These are phyloP conservation scores for Prorocentrum cordatum DNA, from an alignment of 169 alveolate genomes.

Conservation along the genomic window DNA sequence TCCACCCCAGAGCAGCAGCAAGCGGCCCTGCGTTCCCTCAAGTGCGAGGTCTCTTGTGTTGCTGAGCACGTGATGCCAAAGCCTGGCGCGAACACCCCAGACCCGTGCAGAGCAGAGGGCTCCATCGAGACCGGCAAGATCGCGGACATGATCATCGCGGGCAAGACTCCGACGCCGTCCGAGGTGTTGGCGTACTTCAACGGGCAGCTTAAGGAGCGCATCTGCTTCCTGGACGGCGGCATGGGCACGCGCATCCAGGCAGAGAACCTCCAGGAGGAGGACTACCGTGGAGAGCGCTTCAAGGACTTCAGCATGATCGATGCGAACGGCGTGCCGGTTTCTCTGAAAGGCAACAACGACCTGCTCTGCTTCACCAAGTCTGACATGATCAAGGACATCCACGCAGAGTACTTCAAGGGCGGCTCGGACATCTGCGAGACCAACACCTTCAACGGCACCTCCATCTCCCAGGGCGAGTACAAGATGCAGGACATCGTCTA, in stretches of 20 bases:
- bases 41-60: constrained; percentile 35
- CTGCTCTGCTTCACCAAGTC: constrained; percentile 15
- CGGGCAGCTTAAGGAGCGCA: constrained; percentile 22
- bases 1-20: no score
- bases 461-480: constrained; percentile 46
- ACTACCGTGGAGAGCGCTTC: constrained; percentile 41
- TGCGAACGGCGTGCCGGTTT: constrained; percentile 33
- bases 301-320: constrained; percentile 45
- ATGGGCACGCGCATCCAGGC: constrained; percentile 55
- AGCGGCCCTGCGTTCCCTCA: no score
- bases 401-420: constrained; percentile 12
- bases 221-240: constrained; percentile 53
- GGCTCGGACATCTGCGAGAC: constrained; percentile 61
- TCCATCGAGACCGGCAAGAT: constrained; percentile 18
- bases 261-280: constrained; percentile 7
- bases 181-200: constrained; percentile 47
- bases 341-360: constrained; percentile 60
- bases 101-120: constrained; percentile 27
- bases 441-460: constrained; percentile 52
- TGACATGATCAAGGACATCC: constrained; percentile 43
- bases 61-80: constrained; percentile 25
- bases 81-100: constrained; percentile 7
- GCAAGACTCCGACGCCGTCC: constrained; percentile 43
- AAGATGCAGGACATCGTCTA: constrained; percentile 62
- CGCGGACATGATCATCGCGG: constrained; percentile 17